Evolutionary conservation across 176 grass and related monocot species (phyloP).

Genomic region (Rhynchospora breviuscula): DNA sequence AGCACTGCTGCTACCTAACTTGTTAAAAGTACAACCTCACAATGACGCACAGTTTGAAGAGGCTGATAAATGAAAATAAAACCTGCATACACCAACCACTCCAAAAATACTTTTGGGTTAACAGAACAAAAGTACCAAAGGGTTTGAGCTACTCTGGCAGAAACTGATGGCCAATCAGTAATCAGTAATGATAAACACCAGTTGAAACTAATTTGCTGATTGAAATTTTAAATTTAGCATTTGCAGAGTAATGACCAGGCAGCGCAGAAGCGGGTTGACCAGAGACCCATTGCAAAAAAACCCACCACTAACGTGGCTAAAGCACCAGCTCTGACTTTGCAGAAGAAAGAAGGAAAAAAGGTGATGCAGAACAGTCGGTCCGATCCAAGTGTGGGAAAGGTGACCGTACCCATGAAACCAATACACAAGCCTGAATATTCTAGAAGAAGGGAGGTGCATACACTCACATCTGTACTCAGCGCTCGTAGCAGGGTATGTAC

Average conservation of each 20-base stretch:
- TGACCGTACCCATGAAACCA: background rate
- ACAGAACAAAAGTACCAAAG: background rate
- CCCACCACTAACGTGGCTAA: background rate
- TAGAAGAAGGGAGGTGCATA: constrained; percentile 23
- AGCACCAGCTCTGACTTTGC: background rate
- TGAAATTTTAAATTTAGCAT: background rate
- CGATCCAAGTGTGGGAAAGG: background rate
- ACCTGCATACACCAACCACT: background rate
- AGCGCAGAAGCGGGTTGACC: background rate
- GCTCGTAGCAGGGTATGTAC: constrained; percentile 20
- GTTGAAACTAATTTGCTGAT: background rate
- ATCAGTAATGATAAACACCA: background rate
- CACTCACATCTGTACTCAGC: constrained; percentile 17
- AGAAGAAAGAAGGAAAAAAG: constrained; percentile 17
- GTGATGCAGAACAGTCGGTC: background rate
- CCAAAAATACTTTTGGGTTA: background rate
- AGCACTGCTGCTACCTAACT: background rate
- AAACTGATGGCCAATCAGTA: background rate
- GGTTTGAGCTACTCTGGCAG: background rate
- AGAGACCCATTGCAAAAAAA: constrained; percentile 3
- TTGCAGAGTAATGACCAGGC: constrained; percentile 2
- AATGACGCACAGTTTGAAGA: background rate
- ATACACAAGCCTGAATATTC: constrained; percentile 9
- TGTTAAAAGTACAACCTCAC: background rate
- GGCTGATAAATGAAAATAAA: background rate